Percentiles rank a stretch among this genome's conserved stretches.
These are phyloP conservation scores for Phytophthora constricta DNA, from an alignment of 352 stramenopile genomes.

Conservation along the genomic window DNA sequence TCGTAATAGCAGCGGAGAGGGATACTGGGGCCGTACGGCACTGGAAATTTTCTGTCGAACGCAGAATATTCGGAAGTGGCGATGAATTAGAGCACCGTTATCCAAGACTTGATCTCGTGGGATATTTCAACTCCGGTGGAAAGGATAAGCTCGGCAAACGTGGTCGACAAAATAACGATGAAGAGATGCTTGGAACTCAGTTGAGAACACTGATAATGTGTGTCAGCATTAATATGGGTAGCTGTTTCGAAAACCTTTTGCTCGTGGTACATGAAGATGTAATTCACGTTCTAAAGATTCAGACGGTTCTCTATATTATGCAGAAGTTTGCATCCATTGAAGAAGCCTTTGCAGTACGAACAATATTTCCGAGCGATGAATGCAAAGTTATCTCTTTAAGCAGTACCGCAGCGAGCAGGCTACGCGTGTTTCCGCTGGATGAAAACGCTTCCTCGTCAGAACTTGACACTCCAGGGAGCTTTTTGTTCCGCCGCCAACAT, in stretches of 20 bases:
- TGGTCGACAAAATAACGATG: conserved; percentile 20
- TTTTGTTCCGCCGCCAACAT: conserved; percentile 19
- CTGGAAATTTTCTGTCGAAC: conserved; percentile 42
- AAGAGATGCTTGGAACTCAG: conserved; percentile 20
- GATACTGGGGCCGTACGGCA: conserved; percentile 44
- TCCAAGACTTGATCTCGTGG: conserved; percentile 40
- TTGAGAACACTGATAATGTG: conserved; percentile 42
- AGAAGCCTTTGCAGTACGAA: conserved; percentile 28
- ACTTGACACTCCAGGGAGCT: conserved; percentile 4
- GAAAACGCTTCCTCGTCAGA: background rate
- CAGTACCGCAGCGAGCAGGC: conserved; percentile 22
- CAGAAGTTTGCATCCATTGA: conserved; percentile 29
- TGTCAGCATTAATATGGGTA: conserved; percentile 59
- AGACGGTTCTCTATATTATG: conserved; percentile 47
- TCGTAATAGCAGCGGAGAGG: conserved; percentile 41
- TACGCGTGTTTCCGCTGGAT: conserved; percentile 27
- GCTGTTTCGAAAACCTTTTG: conserved; percentile 57
- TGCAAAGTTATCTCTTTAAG: conserved; percentile 32
- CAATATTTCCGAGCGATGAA: conserved; percentile 13
- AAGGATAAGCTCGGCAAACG: conserved; percentile 24
- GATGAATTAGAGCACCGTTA: conserved; percentile 17
- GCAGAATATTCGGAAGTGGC: conserved; percentile 13
- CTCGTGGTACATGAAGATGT: conserved; percentile 57
- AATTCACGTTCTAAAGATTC: conserved; percentile 76
- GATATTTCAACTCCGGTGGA: conserved; percentile 27